Percentiles rank a stretch among this genome's conserved stretches.
These are phyloP conservation scores for Zymoseptoria tritici DNA, from an alignment of 2,329 filamentous ascomycete species.

Conservation along the genomic window DNA sequence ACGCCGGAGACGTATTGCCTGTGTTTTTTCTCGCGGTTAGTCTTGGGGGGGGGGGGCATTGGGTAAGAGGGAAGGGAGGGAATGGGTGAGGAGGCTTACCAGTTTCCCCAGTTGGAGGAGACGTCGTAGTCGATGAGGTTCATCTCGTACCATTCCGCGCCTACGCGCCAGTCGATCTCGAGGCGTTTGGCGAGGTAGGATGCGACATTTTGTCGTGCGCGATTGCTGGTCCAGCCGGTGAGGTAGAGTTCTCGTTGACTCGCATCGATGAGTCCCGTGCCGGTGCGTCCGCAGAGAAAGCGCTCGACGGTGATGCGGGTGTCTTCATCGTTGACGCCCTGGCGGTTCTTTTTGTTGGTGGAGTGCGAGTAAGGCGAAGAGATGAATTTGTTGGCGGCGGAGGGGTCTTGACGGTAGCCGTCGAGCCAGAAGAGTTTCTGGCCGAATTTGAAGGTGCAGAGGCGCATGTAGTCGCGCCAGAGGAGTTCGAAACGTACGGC, in stretches of 20 bases:
- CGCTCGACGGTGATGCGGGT: conserved; percentile 41
- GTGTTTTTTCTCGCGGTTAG: neutral
- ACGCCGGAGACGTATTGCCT: conserved; percentile 79
- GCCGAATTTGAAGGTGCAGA: conserved; percentile 65
- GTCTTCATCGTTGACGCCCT: conserved; percentile 37
- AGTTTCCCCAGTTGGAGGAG: conserved; percentile 67
- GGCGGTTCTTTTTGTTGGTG: conserved; percentile 34
- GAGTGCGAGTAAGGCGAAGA: conserved; percentile 26
- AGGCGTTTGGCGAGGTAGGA: conserved; percentile 67
- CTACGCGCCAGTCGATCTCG: conserved; percentile 69
- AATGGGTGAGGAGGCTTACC: conserved; percentile 1
- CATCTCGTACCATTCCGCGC: conserved; percentile 76
- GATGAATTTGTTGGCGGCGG: conserved; percentile 29
- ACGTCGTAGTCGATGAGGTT: conserved; percentile 70
- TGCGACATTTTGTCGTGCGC: conserved; percentile 68
- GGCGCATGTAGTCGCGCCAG: conserved; percentile 75
- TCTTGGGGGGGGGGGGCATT: no score
- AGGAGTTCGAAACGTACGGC: conserved; percentile 65
- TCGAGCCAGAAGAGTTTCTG: conserved; percentile 55
- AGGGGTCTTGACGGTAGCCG: conserved; percentile 51
- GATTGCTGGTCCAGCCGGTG: conserved; percentile 72
- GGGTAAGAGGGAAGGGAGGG: neutral
- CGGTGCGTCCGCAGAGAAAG: conserved; percentile 61
- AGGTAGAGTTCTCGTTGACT: conserved; percentile 65
- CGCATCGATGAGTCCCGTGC: conserved; percentile 70